Evolutionary conservation across 2,329 filamentous ascomycete species (phyloP).

Genomic region (Aspergillus sp.): DNA sequence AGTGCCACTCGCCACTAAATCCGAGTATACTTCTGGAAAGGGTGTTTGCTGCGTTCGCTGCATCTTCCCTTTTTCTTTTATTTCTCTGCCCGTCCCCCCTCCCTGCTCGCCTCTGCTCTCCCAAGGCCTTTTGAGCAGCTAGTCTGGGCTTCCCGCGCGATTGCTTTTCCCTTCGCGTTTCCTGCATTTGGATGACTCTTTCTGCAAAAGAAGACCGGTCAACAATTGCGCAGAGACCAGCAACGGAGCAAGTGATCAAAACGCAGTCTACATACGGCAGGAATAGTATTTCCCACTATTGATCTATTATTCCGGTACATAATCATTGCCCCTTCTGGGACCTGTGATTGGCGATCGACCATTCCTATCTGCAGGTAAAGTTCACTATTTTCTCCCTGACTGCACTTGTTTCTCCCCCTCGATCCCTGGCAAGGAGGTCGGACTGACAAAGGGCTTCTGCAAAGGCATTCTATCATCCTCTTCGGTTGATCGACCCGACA

Average conservation of each 20-base stretch:
- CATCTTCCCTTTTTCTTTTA: constrained; percentile 10
- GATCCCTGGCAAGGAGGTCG: constrained; percentile 18
- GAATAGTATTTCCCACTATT: constrained; percentile 9
- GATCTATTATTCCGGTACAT: constrained; percentile 9
- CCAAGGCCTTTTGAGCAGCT: background rate
- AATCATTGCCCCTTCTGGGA: constrained; percentile 13
- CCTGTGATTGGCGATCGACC: constrained; percentile 19
- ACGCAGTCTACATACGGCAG: background rate
- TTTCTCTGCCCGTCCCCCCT: constrained; percentile 6
- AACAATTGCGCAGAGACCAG: background rate
- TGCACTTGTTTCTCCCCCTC: constrained; percentile 12
- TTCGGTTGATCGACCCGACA: constrained; percentile 15
- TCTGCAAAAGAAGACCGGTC: background rate
- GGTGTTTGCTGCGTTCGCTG: constrained; percentile 14
- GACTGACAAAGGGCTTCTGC: constrained; percentile 19
- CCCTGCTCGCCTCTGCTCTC: constrained; percentile 2
- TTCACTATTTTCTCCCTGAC: constrained; percentile 15
- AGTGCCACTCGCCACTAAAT: background rate
- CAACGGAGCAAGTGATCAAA: background rate
- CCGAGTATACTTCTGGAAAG: background rate
- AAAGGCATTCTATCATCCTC: constrained; percentile 18
- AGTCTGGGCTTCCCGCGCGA: background rate
- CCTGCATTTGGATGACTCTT: background rate
- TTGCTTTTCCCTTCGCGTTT: background rate
- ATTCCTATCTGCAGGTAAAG: constrained; percentile 19